Evolutionary conservation across 2,329 filamentous ascomycete species (phyloP), one percentile per base, ranked within the genome.

Genomic region (Didymella arachidicola): DNA sequence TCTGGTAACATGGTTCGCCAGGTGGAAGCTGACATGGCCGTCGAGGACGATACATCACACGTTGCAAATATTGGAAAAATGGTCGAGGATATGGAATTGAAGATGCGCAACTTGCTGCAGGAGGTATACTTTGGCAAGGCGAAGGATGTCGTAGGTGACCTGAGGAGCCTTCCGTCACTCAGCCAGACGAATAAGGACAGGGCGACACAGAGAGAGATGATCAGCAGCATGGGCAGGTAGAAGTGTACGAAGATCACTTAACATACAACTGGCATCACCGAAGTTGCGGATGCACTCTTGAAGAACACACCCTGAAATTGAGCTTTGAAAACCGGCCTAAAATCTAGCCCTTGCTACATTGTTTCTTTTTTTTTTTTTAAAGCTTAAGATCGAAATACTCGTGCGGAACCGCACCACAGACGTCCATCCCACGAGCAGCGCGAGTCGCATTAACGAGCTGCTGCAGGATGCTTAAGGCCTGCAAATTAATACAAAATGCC

Each of bases 81-180:
- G 74, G 93, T 99, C 51, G 95, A 99, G 83, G 95, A 99, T 78
- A 98, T 99, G 95, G 95, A 99, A 82, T 87, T 97, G 77, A 97
- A 97, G 85, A 98, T 99, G 95, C 87, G 95, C 66, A 99, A 99
- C 79, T 79, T 98, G 78, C 82, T 99, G 77, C 94, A 99, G 83
- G 95, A 99, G 80, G 95, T 99, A 48, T 99, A 99, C 81, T 99
- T 99, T 80, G 95, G 95, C 75, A 99, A 99, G 84, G 94, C 95
- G 54, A 97, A 96, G 85, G 95, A 99, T 79, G 93, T 99, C 3
- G 94, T 99, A 3, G 95, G 94, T 54, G 94, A 99, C 77, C 80
- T 99, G 79, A 86, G 95, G 77, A 98, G 93, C 84, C 85, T 96
- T 64, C 87, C 88, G 50, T 88, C 90, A 63, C 80, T 98, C 77